Evolutionary conservation across 1,139 yeast genomes (phyloP).

Genomic region (Candida tropicalis): DNA sequence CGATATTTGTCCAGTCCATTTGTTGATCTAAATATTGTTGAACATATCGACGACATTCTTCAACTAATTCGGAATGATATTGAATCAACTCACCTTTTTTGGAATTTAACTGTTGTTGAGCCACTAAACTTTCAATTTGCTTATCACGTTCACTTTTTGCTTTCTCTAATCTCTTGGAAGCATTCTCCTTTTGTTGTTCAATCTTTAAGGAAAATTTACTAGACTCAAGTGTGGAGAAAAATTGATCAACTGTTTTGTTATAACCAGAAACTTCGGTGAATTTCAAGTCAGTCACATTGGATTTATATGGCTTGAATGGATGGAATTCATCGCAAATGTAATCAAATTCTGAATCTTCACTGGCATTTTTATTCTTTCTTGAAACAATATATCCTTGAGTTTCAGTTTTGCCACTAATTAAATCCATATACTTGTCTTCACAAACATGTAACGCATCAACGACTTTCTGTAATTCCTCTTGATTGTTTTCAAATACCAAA

Average conservation of each 20-base stretch:
- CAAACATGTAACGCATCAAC: slow-evolving; percentile 53
- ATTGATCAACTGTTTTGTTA: slow-evolving; percentile 78
- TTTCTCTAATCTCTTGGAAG: slow-evolving; percentile 69
- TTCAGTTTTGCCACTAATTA: slow-evolving; percentile 24
- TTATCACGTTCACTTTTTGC: slow-evolving; percentile 75
- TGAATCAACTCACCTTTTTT: slow-evolving; percentile 76
- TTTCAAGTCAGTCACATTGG: slow-evolving; percentile 31
- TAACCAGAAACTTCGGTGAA: slow-evolving; percentile 58
- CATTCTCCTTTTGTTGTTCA: slow-evolving; percentile 76
- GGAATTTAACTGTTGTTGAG: slow-evolving; percentile 65
- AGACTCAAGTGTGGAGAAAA: slow-evolving; percentile 84
- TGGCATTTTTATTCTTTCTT: slow-evolving; percentile 53
- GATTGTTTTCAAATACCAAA: slow-evolving; percentile 33
- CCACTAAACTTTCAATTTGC: slow-evolving; percentile 68
- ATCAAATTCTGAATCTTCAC: slow-evolving; percentile 31
- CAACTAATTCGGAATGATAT: slow-evolving; percentile 68
- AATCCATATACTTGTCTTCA: slow-evolving; percentile 36
- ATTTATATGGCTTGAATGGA: slow-evolving; percentile 70
- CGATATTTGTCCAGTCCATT: slow-evolving; percentile 95
- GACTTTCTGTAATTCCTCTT: slow-evolving; percentile 26
- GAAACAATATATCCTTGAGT: slow-evolving; percentile 68
- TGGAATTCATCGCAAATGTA: slow-evolving; percentile 79
- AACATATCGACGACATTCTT: slow-evolving; percentile 69
- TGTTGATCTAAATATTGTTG: slow-evolving; percentile 73
- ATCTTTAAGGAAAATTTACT: slow-evolving; percentile 53